Evolutionary conservation across 2,329 filamentous ascomycete species (phyloP).

Genomic region (Zasmidium angulare): DNA sequence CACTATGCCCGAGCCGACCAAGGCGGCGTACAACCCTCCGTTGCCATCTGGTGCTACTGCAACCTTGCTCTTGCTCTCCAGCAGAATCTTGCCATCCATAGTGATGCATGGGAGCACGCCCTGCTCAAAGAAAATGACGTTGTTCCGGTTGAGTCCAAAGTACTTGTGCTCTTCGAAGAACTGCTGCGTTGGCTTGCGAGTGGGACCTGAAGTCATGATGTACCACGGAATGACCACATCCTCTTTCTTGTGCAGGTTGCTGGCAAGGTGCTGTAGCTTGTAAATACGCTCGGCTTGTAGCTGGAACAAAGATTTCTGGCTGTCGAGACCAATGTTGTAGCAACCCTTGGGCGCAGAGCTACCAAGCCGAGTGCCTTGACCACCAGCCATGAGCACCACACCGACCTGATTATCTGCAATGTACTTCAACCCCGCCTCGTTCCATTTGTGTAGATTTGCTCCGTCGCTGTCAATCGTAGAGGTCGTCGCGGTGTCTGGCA

Average conservation of each 20-base stretch:
- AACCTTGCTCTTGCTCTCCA: conserved; percentile 85
- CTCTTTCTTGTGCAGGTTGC: conserved; percentile 63
- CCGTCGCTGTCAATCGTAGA: conserved; percentile 87
- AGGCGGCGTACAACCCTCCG: conserved; percentile 91
- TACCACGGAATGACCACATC: conserved; percentile 86
- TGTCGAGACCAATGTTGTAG: conserved; percentile 93
- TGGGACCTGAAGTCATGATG: conserved; percentile 98
- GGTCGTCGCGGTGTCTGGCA: conserved; percentile 81
- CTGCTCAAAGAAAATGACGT: conserved; percentile 93
- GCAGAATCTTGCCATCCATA: conserved; percentile 94
- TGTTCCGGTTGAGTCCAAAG: conserved; percentile 83
- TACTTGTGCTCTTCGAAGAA: conserved; percentile 89
- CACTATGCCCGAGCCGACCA: conserved; percentile 76
- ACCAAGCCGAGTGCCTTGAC: conserved; percentile 90
- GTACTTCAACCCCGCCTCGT: conserved; percentile 65
- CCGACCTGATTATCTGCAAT: conserved; percentile 70
- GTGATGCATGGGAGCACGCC: conserved; percentile 95
- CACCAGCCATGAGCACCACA: conserved; percentile 95
- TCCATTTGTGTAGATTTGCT: conserved; percentile 80
- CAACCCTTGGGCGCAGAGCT: conserved; percentile 96
- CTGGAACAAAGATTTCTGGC: conserved; percentile 92
- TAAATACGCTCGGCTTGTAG: conserved; percentile 93
- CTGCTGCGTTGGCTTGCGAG: conserved; percentile 82
- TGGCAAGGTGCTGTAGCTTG: conserved; percentile 79
- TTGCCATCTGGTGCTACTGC: conserved; percentile 97